Evolutionary conservation across 768 basidiomycete species (phyloP), one percentile per base, ranked within the genome.

Genomic region (Filobasidium floriforme): DNA sequence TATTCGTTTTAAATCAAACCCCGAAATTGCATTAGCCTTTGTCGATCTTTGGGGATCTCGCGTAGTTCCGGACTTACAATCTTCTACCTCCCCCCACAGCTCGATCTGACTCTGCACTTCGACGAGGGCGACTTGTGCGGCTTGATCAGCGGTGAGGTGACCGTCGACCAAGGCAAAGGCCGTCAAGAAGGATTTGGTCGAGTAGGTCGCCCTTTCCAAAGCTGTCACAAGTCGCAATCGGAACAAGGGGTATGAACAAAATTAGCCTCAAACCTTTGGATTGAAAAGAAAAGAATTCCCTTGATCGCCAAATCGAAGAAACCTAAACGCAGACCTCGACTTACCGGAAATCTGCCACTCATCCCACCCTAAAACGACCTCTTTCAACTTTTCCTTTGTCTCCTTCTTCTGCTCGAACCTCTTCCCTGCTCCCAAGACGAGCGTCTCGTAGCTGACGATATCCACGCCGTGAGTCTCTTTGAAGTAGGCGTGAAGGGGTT

Each of bases 31-130:
- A 40, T 55, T 19, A 18, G 2, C 22, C 32, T 54, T 6, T 26
- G 54, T 57, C 18, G 32, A 37, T 37, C n/a, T n/a, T n/a, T n/a
- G n/a, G n/a, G n/a, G n/a, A n/a, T n/a, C n/a, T n/a, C n/a, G n/a
- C n/a, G n/a, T n/a, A n/a, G 32, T 37, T 37, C 46, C 6, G 46
- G 46, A 79, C 96, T 82, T 73, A 98, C 94, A 90, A 77, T 98
- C 96, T 81, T 98, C 96, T 0, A 99, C 96, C 80, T 98, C 94
- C n/a, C 96, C 96, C 96, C 96, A 99, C 59, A 87, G 84, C 78
- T 93, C 86, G 67, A 97, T 97, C 80, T 98, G 94, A 76, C 91
- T 93, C 69, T 87, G 83, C 0, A 99, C 94, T 80, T 99, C 96
- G 9, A 94, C 93, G 61, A 88, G 88, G 7, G 91, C 84, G 0